Evolutionary conservation across 805 yeast species (phyloP).

Genomic region (Candida montana): DNA sequence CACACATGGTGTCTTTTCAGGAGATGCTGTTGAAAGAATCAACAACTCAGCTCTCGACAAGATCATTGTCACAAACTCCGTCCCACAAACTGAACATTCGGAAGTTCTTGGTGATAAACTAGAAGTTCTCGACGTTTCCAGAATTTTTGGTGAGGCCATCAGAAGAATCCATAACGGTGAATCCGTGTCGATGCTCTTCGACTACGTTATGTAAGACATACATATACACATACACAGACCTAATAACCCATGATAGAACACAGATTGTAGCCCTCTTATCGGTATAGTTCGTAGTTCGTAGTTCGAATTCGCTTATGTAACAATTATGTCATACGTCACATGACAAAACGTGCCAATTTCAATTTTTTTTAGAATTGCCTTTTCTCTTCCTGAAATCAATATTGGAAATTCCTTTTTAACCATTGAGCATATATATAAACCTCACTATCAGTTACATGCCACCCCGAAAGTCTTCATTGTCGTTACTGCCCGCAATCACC

Average conservation of each 20-base stretch:
- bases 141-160: conserved; percentile 89
- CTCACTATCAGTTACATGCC: too few species aligned
- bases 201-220: conserved; percentile 41
- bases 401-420: too few species aligned
- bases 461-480: conserved; percentile 7
- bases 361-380: too few species aligned
- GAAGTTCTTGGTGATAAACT: conserved; percentile 51
- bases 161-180: conserved; percentile 97
- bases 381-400: too few species aligned
- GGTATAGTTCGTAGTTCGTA: too few species aligned
- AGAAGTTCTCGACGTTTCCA: conserved; percentile 81
- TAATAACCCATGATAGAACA: too few species aligned
- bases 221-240: too few species aligned
- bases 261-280: too few species aligned
- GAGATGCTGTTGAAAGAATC: conserved; percentile 79
- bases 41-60: conserved; percentile 69
- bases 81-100: conserved; percentile 71
- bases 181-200: conserved; percentile 88
- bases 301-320: too few species aligned
- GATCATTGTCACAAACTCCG: conserved; percentile 83
- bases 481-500: conserved; percentile 6
- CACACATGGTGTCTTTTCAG: conserved; percentile 91
- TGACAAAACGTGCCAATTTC: too few species aligned
- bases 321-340: too few species aligned
- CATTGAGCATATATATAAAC: too few species aligned